A percentile compares a stretch with the other conserved stretches of the same genome.
These are phyloP conservation scores for Pseudopyricularia cyperi DNA, from an alignment of 2,329 filamentous ascomycete species.

Conservation along the genomic window DNA sequence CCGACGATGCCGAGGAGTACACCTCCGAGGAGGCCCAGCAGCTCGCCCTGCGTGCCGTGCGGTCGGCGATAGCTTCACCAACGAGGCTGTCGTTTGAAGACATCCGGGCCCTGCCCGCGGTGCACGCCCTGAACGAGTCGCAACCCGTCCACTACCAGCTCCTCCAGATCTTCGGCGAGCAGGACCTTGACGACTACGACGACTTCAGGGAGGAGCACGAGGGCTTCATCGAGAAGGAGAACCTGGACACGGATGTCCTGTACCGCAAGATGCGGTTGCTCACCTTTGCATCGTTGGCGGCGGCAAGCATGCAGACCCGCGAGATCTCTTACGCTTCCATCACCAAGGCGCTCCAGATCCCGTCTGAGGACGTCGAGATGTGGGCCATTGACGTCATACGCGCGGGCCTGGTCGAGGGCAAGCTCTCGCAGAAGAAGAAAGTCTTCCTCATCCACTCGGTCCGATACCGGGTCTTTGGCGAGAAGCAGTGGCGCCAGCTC, in stretches of 20 bases:
- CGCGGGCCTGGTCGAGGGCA: constrained; percentile 88
- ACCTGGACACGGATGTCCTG: constrained; percentile 58
- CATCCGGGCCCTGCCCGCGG: constrained; percentile 65
- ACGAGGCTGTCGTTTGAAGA: constrained; percentile 63
- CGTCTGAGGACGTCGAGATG: constrained; percentile 77
- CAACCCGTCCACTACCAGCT: constrained; percentile 81
- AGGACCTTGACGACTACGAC: constrained; percentile 88
- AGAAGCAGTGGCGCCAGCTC: constrained; percentile 97
- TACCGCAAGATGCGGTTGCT: constrained; percentile 94
- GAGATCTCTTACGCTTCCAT: constrained; percentile 84
- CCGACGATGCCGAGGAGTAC: constrained; percentile 38
- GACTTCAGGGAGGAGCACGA: constrained; percentile 90
- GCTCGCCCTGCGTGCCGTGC: constrained; percentile 43
- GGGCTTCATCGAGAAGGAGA: constrained; percentile 67
- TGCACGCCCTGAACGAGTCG: constrained; percentile 77
- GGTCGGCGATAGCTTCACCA: constrained; percentile 37
- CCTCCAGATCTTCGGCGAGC: constrained; percentile 87
- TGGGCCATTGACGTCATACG: constrained; percentile 99
- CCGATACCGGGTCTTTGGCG: constrained; percentile 91
- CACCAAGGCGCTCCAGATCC: constrained; percentile 71
- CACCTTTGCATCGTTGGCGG: constrained; percentile 76
- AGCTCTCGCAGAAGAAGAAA: constrained; percentile 82
- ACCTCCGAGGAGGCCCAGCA: constrained; percentile 47
- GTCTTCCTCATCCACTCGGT: constrained; percentile 93
- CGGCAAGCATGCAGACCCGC: constrained; percentile 66